These are phyloP conservation scores for Cyberlindnera bimundalis DNA, from an alignment of 805 yeast species.

Conservation along the genomic window DNA sequence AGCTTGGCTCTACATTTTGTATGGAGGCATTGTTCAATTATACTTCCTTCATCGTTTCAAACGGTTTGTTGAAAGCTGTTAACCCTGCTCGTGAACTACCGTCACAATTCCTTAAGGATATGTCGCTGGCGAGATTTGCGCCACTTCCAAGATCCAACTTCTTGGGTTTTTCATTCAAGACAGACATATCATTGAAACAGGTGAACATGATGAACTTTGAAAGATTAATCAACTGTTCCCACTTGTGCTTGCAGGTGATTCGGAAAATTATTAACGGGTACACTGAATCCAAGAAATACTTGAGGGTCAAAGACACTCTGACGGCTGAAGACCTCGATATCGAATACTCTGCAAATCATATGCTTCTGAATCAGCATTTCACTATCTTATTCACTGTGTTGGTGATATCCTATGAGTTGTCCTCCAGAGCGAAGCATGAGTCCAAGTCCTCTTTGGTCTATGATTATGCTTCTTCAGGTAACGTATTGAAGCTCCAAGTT, in stretches of 20 bases:
- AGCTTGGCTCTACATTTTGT: slow-evolving; percentile 22
- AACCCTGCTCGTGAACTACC: slow-evolving; percentile 18
- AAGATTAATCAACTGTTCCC: slow-evolving; percentile 15
- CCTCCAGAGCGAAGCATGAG: slow-evolving; percentile 16
- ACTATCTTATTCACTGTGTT: slow-evolving; percentile 14
- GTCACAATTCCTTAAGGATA: slow-evolving; percentile 4
- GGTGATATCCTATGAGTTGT: slow-evolving; percentile 17
- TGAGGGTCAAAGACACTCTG: slow-evolving; percentile 9
- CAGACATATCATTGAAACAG: slow-evolving; percentile 9
- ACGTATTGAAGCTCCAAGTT: slow-evolving; percentile 24
- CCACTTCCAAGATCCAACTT: slow-evolving; percentile 28
- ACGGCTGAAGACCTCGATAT: slow-evolving; percentile 7
- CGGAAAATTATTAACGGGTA: slow-evolving; percentile 10
- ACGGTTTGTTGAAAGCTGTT: slow-evolving; percentile 12
- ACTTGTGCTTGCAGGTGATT: slow-evolving; percentile 11
- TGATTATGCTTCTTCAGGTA: slow-evolving; percentile 18
- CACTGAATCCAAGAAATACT: not conserved
- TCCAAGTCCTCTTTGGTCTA: slow-evolving; percentile 9
- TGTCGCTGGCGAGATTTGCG: slow-evolving; percentile 20
- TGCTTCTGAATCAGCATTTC: slow-evolving; percentile 17
- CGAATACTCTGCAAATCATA: slow-evolving; percentile 13
- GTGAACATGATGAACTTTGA: slow-evolving; percentile 16
- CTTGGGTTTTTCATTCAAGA: slow-evolving; percentile 13
- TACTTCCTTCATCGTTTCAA: slow-evolving; percentile 16
- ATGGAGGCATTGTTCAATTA: slow-evolving; percentile 20